Evolutionary conservation across 768 basidiomycete genomes (phyloP), one percentile per base, ranked within the genome.

Genomic region (Xerocomellus amylosporus): DNA sequence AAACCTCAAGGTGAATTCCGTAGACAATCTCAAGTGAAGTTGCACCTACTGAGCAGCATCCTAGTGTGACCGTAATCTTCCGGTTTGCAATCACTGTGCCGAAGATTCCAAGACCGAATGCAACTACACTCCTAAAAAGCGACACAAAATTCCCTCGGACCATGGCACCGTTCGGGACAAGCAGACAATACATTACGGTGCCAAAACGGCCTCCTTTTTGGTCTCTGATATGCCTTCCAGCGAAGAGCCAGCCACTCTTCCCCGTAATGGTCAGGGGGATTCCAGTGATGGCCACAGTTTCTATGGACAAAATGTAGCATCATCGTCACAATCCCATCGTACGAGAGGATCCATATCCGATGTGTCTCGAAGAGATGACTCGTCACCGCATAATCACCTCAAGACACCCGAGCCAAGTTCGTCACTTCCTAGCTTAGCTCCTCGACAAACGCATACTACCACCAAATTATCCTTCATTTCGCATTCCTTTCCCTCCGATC

Each of bases 101-200:
- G 70, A 74, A 37, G 80, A 80, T 45, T 74, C 77, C 54, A 74
- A 78, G 46, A 77, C 76, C 37, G 79, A 82, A 45, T 87, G 86
- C 69, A 85, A 86, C 61, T 87, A 88, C 63, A 86, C 86, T 34
- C 86, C 86, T 9, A 87, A 88, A 71, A 86, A 85, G 60, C 73
- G 84, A 51, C 79, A 79, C 60, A 86, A 79, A 63, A 77, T 78
- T 38, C 77, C 77, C 17, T 65, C 72, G 24, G 80, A 79, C 51
- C 73, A 77, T 49, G 71, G 59, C 3, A 55, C 71, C 15, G 43
- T 71, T 39, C 66, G 69, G 34, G 75, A 77, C 54, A 70, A 71
- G 51, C 71, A 73, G 22, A 63, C 68, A 28, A 69, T 64, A 28
- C 73, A 76, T 15, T 79, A 79, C 55, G 71, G 71, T 17, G 69